phyloP scores from a whole-genome alignment of 176 grass and related monocot species.

The Sorghum bicolor region DNA sequence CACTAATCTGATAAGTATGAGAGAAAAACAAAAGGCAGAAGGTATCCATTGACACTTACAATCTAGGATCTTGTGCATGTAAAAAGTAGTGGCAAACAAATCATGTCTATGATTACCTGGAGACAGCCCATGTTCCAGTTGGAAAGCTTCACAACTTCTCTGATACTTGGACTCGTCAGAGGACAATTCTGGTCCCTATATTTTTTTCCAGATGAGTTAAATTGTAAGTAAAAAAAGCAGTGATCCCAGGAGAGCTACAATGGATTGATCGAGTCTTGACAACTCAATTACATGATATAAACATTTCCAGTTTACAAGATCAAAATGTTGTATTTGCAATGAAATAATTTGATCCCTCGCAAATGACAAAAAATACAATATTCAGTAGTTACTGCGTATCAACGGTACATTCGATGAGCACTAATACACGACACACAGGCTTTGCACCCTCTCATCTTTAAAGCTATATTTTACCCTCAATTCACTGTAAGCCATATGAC shows the following conservation, averaged over 20 bases:
- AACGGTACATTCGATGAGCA: not conserved
- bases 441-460: not conserved
- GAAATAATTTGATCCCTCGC: not conserved
- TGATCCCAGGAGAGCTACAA: slow-evolving; percentile 3
- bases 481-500: not conserved
- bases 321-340: slow-evolving; percentile 4
- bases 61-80: not conserved
- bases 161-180: slow-evolving; percentile 54
- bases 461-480: not conserved
- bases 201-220: slow-evolving; percentile 10
- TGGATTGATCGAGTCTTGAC: not conserved
- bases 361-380: not conserved
- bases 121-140: slow-evolving; percentile 49
- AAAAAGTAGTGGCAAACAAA: slow-evolving; percentile 5
- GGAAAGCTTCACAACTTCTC: slow-evolving; percentile 65
- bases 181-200: slow-evolving; percentile 37
- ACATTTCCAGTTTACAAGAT: not conserved
- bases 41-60: not conserved
- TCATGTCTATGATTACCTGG: slow-evolving; percentile 51
- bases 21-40: slow-evolving; percentile 9
- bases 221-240: slow-evolving; percentile 11
- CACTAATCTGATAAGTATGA: not conserved
- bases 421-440: not conserved
- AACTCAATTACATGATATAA: slow-evolving; percentile 24
- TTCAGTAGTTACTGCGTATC: not conserved